These are phyloP conservation scores for Tuber magnatum DNA, from an alignment of 495 filamentous ascomycete species.

Conservation along the genomic window DNA sequence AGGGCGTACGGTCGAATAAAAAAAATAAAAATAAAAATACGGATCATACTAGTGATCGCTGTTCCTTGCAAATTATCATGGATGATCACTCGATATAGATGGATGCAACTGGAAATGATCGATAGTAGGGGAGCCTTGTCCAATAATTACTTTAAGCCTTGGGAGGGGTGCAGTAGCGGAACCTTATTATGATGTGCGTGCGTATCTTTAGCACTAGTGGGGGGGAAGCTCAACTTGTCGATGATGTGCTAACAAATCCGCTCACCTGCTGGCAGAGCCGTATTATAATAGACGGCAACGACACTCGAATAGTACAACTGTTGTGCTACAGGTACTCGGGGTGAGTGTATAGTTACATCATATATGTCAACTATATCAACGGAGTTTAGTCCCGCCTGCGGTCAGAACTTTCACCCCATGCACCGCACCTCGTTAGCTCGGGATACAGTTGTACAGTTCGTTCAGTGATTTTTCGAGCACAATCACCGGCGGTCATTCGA, in stretches of 20 bases:
- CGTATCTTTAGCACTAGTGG: background rate
- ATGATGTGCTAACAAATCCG: background rate
- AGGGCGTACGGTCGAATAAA: background rate
- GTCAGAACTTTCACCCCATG: background rate
- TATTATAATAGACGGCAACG: background rate
- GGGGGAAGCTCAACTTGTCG: background rate
- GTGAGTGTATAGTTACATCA: background rate
- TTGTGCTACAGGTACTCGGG: background rate
- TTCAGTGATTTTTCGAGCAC: background rate
- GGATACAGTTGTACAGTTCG: background rate
- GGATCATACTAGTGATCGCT: background rate
- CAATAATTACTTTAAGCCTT: too few species aligned
- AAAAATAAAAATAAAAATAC: background rate
- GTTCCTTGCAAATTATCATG: background rate
- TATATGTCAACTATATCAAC: background rate
- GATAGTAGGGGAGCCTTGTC: background rate
- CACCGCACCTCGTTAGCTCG: background rate
- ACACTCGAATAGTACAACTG: background rate
- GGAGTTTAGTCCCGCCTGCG: background rate
- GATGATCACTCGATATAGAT: background rate
- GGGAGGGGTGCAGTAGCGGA: background rate
- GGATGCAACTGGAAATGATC: background rate
- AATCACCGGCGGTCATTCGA: background rate
- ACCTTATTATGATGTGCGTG: background rate
- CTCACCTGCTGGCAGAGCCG: background rate